phyloP scores from a whole-genome alignment of 2,329 filamentous ascomycete genomes.

The Pseudopyricularia javanii region DNA sequence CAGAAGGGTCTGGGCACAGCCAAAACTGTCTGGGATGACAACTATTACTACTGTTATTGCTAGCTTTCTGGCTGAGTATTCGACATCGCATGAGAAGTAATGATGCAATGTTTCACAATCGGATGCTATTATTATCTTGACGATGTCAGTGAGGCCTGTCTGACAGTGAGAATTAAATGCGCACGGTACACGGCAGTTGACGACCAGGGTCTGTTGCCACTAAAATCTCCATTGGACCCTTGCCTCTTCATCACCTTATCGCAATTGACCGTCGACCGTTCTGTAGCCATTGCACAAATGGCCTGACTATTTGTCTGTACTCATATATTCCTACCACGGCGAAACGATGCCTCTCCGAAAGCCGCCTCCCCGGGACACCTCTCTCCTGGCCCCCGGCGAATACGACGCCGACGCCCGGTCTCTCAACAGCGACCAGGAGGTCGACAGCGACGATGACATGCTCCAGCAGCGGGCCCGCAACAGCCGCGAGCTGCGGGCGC shows the following conservation, averaged over 20 bases:
- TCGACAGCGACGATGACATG: conserved; percentile 65
- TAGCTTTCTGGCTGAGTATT: too few relatives aligned
- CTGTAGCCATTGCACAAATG: not conserved
- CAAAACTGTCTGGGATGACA: conserved; percentile 16
- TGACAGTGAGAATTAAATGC: too few relatives aligned
- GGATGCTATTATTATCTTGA: too few relatives aligned
- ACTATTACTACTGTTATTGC: conserved; percentile 18
- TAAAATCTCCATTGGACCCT: too few relatives aligned
- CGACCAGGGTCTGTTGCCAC: too few relatives aligned
- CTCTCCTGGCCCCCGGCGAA: conserved; percentile 48
- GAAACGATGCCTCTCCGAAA: not conserved
- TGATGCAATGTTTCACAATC: too few relatives aligned
- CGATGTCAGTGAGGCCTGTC: too few relatives aligned
- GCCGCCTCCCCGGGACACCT: conserved; percentile 11
- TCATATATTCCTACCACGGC: too few relatives aligned
- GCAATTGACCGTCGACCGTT: not conserved
- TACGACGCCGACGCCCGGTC: conserved; percentile 62
- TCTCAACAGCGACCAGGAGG: conserved; percentile 59
- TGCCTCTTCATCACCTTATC: too few relatives aligned
- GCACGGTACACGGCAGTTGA: too few relatives aligned
- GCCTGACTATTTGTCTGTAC: too few relatives aligned
- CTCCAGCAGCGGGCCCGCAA: conserved; percentile 53
- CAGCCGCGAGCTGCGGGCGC: conserved; percentile 55
- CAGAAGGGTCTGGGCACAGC: conserved; percentile 13
- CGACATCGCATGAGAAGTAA: too few relatives aligned